Percentiles rank a stretch among this genome's conserved stretches.
Evolutionary conservation across 2,329 filamentous ascomycete species (phyloP).

Genomic region (Aspergillus unguis): DNA sequence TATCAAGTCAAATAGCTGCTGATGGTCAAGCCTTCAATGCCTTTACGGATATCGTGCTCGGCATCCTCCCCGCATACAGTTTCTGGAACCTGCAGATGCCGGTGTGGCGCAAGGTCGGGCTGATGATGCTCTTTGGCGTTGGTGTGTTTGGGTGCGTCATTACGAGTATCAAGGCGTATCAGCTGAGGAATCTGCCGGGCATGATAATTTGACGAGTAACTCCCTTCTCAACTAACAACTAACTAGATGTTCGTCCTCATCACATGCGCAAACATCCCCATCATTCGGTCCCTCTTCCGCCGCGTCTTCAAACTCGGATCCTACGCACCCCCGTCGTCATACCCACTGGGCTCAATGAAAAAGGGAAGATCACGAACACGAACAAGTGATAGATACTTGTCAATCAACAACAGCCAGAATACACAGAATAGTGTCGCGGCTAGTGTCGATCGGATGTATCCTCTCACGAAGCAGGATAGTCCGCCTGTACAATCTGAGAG

Average conservation of each 20-base stretch:
- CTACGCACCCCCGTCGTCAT: background rate
- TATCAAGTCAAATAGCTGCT: background rate
- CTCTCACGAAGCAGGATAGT: background rate
- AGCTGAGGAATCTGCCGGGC: background rate
- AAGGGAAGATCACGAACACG: background rate
- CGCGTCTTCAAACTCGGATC: background rate
- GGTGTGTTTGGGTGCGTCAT: slow-evolving; percentile 1
- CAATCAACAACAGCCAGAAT: background rate
- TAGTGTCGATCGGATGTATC: background rate
- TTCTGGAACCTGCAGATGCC: slow-evolving; percentile 6
- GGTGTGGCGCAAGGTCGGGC: background rate
- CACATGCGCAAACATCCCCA: slow-evolving; percentile 3
- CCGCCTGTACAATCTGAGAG: background rate
- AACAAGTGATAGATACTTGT: background rate
- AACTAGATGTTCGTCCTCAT: slow-evolving; percentile 3
- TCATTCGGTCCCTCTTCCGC: slow-evolving; percentile 1
- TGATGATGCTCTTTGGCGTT: background rate
- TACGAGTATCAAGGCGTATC: slow-evolving; percentile 1
- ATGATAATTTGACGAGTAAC: slow-evolving; percentile 1
- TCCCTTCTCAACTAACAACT: background rate
- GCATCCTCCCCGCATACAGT: background rate
- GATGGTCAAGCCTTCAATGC: slow-evolving; percentile 1
- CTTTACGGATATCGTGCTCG: background rate
- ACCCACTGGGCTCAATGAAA: background rate
- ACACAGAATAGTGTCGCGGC: background rate